Conservation (phyloP, 2,329 filamentous ascomycete genomes). For the Lachnellula arida region DNA sequence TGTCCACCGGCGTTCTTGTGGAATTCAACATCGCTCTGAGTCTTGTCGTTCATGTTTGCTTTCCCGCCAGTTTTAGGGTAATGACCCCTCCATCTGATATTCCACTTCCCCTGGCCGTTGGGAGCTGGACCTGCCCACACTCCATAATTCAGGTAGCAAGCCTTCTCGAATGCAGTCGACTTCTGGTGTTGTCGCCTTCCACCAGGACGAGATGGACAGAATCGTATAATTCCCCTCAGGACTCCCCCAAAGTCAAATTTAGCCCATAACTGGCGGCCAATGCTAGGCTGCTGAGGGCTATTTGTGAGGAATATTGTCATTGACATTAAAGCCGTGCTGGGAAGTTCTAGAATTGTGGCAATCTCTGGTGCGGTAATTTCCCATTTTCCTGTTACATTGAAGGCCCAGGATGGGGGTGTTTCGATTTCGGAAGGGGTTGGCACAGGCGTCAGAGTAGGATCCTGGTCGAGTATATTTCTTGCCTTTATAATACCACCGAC, state of each 20-base stretch:
- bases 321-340: no score
- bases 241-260: constrained; percentile 7
- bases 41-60: neutral
- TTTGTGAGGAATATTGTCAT: neutral
- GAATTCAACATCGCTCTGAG: neutral
- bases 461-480: neutral
- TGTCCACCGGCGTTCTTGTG: neutral
- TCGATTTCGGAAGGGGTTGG: neutral
- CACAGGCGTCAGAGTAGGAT: neutral
- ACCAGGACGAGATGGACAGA: constrained; percentile 1
- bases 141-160: neutral
- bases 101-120: constrained; percentile 2
- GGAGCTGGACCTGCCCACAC: constrained; percentile 6
- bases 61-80: neutral
- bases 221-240: constrained; percentile 7
- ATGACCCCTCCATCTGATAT: constrained; percentile 1
- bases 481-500: neutral
- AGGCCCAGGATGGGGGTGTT: neutral
- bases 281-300: neutral
- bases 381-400: neutral
- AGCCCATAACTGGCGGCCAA: constrained; percentile 4
- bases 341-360: no score
- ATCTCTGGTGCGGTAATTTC: neutral
- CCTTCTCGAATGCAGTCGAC: neutral
- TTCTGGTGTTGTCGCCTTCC: neutral